Base-by-base conservation (phyloP, 495 filamentous ascomycete species). In the Thermothielavioides terrestris region DNA sequence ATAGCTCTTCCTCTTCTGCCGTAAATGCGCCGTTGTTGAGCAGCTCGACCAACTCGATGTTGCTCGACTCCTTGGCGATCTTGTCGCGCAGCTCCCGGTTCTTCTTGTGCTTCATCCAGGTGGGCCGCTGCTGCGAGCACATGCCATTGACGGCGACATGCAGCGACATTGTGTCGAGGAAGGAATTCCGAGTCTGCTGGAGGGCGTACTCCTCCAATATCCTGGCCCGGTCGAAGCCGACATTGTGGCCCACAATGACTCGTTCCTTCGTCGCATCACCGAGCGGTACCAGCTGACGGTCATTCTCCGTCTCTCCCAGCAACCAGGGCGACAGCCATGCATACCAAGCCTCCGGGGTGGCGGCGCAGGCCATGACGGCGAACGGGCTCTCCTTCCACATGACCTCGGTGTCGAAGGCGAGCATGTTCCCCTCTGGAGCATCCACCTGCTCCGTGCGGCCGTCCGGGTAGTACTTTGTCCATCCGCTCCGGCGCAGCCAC, bases 111-210 rank as follows among this genome's bases (percentile, higher is more conserved):
- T 89, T 92, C 82, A 94, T 86, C 92, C 92, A 99, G 1, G 87
- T 92, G 8, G 92, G 92, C 42, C 92, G 77, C 65, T 99, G 92
- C 46, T 85, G 85, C 9, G 92, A 96, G 62, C 92, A 99, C 92
- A 99, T 99, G 26, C 92, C 92, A 59, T 99, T 99, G 8, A 95
- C 90, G 11, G 92, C 92, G 7, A 96, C 90, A 62, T 99, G 92
- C 42, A 99, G 74, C 8, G 89, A 95, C 92, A 99, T 99, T 2
- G 92, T 99, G 70, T 99, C 92, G 22, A 99, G 64, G 59, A 95
- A 99, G 35, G 79, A 87, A 55, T 87, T 97, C 43, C 79, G 80
- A 21, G 88, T 81, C 62, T 94, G 89, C 42, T 76, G 67, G 32
- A 96, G 62, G 57, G 83, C 75, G 62, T 99, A 99, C 64, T 99